Base-by-base conservation (phyloP, 1,139 yeast genomes). In the Candida pseudoviswanathii region DNA sequence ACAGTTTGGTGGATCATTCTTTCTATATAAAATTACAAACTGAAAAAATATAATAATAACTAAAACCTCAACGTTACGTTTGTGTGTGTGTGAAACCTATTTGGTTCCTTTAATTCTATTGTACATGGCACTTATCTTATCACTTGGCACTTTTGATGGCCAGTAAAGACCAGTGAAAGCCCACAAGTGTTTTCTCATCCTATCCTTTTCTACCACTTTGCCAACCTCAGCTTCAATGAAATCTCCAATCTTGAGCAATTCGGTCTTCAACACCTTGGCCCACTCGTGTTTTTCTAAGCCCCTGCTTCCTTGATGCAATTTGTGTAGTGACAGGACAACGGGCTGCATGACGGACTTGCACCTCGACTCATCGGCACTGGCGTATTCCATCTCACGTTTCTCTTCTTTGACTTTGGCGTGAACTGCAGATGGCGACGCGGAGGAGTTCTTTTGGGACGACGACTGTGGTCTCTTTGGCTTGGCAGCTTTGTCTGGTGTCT, bases 71-170 rank as follows among this genome's bases (percentile, higher is more conserved):
- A 31, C 2, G 34, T 31, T 24, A 34, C 41, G 39, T 25, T 10
- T 37, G n/a, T n/a, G n/a, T n/a, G n/a, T n/a, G n/a, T n/a, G n/a
- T n/a, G n/a, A 42, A 29, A 25, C 26, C 31, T 53, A 48, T 45
- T 53, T 50, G 25, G 51, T 49, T 46, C 59, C 43, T 51, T 76
- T 80, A 53, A 84, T 70, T 67, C 89, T 86, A 61, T 80, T 80
- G 67, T 92, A 94, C 97, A 94, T 94, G 46, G 84, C 87, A 66
- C 82, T 81, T 58, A 94, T 84, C 69, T 88, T 88, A 43, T 78
- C 74, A 51, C 96, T 87, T 39, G 89, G 84, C n/a, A 87, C 98
- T 55, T 84, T 83, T 2, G 85, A 89, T 1, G 99, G 99, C 99
- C 99, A 94, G 66, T 87, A 94, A 53, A 83, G 81, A 36, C 95